Evolutionary conservation across 2,329 filamentous ascomycete species (phyloP).

Genomic region (Tothia fuscella): DNA sequence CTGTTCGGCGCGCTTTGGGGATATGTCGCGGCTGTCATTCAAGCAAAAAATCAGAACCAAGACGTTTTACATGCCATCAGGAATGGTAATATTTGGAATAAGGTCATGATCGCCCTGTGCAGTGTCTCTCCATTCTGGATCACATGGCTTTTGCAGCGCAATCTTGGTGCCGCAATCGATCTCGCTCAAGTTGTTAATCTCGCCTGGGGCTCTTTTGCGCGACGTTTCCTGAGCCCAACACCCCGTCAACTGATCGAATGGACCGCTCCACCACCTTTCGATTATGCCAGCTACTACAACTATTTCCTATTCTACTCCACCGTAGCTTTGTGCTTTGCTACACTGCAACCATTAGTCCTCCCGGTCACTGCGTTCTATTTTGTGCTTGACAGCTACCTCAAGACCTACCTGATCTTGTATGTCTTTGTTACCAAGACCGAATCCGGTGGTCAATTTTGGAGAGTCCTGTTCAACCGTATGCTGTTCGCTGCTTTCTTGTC

Average conservation of each 20-base stretch:
- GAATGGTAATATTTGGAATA: constrained; percentile 8
- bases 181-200: constrained; percentile 80
- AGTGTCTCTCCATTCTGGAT: constrained; percentile 85
- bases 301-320: constrained; percentile 94
- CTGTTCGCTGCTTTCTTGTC: constrained; percentile 69
- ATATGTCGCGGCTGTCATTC: constrained; percentile 55
- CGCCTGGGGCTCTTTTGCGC: constrained; percentile 70
- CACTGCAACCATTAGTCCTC: constrained; percentile 77
- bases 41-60: constrained; percentile 41
- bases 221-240: constrained; percentile 76
- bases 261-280: constrained; percentile 83
- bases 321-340: constrained; percentile 72
- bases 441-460: constrained; percentile 88
- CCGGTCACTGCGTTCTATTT: constrained; percentile 86
- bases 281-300: constrained; percentile 96
- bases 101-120: constrained; percentile 63
- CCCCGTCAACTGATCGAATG: constrained; percentile 85
- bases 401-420: constrained; percentile 68
- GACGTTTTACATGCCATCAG: constrained; percentile 29
- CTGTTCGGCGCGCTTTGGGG: constrained; percentile 74
- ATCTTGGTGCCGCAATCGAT: constrained; percentile 86
- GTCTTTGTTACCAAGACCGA: constrained; percentile 96
- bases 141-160: constrained; percentile 83
- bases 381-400: constrained; percentile 70
- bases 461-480: constrained; percentile 83